phyloP scores from a whole-genome alignment of 1,284 basidiomycete species.

The Tetrapyrgos nigripes region DNA sequence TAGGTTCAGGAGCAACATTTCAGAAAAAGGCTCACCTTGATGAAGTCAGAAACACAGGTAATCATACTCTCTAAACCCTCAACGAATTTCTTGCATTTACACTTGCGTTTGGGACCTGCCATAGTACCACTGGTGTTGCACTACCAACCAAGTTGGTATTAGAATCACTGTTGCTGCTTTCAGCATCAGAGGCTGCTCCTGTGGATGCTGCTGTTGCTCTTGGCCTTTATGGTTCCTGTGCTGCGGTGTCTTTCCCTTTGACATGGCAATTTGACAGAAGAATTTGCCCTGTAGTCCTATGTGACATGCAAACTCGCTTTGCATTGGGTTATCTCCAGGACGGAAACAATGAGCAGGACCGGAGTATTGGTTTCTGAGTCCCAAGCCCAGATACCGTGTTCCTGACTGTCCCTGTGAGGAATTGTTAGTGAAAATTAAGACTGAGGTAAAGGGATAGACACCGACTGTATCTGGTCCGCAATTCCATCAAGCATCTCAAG shows the following conservation, averaged over 20 bases:
- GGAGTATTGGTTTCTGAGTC: conserved; percentile 33
- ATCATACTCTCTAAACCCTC: background rate
- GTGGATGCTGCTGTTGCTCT: background rate
- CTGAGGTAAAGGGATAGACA: background rate
- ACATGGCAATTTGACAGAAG: conserved; percentile 45
- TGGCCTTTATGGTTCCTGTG: background rate
- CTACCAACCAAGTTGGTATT: too few relatives aligned
- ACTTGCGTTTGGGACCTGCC: too few relatives aligned
- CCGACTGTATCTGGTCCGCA: conserved; percentile 2
- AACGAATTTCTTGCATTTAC: background rate
- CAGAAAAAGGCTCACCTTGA: background rate
- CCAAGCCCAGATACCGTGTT: conserved; percentile 42
- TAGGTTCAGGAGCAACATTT: background rate
- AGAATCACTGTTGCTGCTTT: background rate
- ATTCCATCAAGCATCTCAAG: conserved; percentile 50
- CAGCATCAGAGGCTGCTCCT: background rate
- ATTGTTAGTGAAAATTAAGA: background rate
- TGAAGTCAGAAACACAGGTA: background rate
- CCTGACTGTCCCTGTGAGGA: conserved; percentile 25
- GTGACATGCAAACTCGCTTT: conserved; percentile 49
- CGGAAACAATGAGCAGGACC: conserved; percentile 38
- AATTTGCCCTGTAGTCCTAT: conserved; percentile 43
- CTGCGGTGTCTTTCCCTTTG: conserved; percentile 21
- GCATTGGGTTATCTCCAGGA: conserved; percentile 54
- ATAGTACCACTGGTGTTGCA: too few relatives aligned